Percentiles rank a stretch among this genome's conserved stretches.
These are phyloP conservation scores for Tolypocladium amazonense DNA, from an alignment of 2,329 filamentous ascomycete genomes.

Conservation along the genomic window DNA sequence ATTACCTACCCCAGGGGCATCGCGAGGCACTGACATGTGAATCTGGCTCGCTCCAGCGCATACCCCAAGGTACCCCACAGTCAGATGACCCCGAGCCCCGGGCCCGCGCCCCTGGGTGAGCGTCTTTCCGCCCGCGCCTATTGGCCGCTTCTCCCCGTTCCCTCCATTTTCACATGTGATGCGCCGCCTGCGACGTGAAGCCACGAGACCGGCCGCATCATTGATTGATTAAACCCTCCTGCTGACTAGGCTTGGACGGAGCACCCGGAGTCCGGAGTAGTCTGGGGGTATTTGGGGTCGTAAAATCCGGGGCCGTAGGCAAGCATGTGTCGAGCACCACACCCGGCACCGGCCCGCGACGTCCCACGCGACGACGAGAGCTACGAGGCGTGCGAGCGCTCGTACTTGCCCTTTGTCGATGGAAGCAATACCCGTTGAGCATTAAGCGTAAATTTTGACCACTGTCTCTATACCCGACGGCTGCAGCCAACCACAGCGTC, in stretches of 20 bases:
- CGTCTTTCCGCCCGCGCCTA: not conserved
- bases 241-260: not conserved
- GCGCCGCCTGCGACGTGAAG: not conserved
- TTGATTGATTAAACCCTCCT: not conserved
- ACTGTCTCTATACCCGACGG: not conserved
- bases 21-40: not conserved
- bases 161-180: not conserved
- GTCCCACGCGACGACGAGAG: not conserved
- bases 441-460: not conserved
- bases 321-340: not conserved
- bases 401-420: not conserved
- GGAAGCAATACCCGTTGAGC: not conserved
- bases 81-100: not conserved
- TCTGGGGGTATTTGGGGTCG: not conserved
- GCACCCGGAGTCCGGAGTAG: not conserved
- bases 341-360: not conserved
- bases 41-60: not conserved
- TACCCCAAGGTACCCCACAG: slow-evolving; percentile 1
- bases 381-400: not conserved
- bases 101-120: not conserved
- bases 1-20: not conserved
- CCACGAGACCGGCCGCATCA: not conserved
- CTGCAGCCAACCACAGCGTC: not conserved
- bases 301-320: not conserved
- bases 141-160: not conserved